Evolutionary conservation across 345 rosid species (phyloP).

Genomic region (Hirschfeldia incana): DNA sequence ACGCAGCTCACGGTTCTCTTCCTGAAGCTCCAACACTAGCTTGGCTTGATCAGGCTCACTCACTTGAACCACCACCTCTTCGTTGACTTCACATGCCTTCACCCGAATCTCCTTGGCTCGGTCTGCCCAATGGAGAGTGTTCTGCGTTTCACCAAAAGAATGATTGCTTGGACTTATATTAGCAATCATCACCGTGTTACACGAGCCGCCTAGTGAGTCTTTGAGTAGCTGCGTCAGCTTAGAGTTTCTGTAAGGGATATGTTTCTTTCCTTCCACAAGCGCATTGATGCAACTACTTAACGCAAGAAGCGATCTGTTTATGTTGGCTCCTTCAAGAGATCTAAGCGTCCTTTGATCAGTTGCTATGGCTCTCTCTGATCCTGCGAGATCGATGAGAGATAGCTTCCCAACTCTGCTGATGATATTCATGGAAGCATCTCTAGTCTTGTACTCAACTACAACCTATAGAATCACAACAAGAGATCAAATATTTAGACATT

Average conservation of each 20-base stretch:
- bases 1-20: constrained; percentile 80
- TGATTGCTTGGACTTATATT: constrained; percentile 90
- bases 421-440: constrained; percentile 68
- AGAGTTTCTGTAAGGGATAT: constrained; percentile 87
- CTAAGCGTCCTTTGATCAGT: constrained; percentile 90
- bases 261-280: constrained; percentile 95
- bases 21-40: constrained; percentile 78
- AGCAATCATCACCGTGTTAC: constrained; percentile 96
- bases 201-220: constrained; percentile 87
- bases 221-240: constrained; percentile 96
- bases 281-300: constrained; percentile 94
- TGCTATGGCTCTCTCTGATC: constrained; percentile 96
- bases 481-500: too few species aligned
- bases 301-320: constrained; percentile 89
- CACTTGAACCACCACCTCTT: constrained; percentile 47
- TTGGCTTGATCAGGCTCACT: constrained; percentile 66
- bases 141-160: constrained; percentile 89
- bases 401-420: constrained; percentile 72
- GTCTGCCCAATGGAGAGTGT: constrained; percentile 97
- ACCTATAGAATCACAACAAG: constrained; percentile 44
- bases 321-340: constrained; percentile 93
- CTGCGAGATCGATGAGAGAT: constrained; percentile 94
- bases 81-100: constrained; percentile 59
- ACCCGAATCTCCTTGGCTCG: constrained; percentile 85
- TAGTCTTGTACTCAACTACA: constrained; percentile 67